Conservation (phyloP, 768 basidiomycete genomes). For the Boletus reticulatus region DNA sequence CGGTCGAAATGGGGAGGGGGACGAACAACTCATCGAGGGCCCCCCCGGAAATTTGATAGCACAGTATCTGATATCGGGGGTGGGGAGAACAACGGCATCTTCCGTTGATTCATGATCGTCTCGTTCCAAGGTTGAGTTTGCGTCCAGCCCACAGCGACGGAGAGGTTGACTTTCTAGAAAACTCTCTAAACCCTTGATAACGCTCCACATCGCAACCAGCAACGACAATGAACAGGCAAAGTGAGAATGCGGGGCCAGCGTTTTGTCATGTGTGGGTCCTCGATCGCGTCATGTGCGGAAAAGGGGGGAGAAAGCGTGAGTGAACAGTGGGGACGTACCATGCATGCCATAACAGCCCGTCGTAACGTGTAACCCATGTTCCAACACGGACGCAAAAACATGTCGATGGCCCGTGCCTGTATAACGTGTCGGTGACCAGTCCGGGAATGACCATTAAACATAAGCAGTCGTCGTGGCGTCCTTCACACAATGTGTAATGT, state of each 20-base stretch:
- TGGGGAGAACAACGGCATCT: constrained; percentile 1
- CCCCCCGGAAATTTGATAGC: not conserved
- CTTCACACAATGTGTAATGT: not conserved
- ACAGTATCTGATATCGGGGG: not conserved
- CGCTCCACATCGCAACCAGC: not conserved
- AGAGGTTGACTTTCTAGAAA: not conserved
- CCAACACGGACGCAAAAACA: not conserved
- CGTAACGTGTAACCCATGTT: constrained; percentile 4
- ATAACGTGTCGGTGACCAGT: not conserved
- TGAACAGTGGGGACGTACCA: not conserved
- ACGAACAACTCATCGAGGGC: not conserved
- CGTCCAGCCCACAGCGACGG: not conserved
- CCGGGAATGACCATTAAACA: not conserved
- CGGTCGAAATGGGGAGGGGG: not conserved
- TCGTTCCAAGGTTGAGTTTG: not conserved
- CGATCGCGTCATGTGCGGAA: constrained; percentile 6
- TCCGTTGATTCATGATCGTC: not conserved
- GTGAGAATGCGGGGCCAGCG: constrained; percentile 4
- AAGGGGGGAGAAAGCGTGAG: not conserved
- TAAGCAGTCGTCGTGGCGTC: constrained; percentile 17
- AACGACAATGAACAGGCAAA: constrained; percentile 2
- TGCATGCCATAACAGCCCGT: constrained; percentile 14
- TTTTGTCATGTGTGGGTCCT: not conserved
- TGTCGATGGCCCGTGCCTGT: constrained; percentile 7
- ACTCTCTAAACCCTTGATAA: not conserved